Conservation (phyloP, 2,329 filamentous ascomycete genomes). For the Penicillium sp. region DNA sequence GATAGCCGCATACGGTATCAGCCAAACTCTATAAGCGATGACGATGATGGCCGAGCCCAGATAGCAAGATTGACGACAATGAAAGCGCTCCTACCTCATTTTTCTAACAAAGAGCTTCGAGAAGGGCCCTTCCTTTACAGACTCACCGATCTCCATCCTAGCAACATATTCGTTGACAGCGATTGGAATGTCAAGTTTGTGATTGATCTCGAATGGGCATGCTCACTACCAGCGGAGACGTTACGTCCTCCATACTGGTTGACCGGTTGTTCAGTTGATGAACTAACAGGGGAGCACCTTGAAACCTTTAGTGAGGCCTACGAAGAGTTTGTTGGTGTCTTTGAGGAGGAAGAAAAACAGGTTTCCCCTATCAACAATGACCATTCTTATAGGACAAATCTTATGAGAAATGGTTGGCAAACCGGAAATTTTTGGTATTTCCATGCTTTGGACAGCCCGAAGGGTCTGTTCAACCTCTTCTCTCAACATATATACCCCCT, state of each 20-base stretch:
- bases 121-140: constrained; percentile 36
- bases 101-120: constrained; percentile 30
- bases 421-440: constrained; percentile 31
- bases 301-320: constrained; percentile 12
- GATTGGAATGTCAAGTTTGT: constrained; percentile 31
- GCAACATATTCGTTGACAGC: constrained; percentile 38
- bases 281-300: constrained; percentile 10
- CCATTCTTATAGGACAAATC: constrained; percentile 7
- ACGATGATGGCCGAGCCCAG: constrained; percentile 33
- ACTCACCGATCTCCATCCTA: constrained; percentile 42
- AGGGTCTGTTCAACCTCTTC: constrained; percentile 27
- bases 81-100: constrained; percentile 30
- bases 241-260: constrained; percentile 28
- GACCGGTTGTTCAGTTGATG: constrained; percentile 16
- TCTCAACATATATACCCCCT: constrained; percentile 26
- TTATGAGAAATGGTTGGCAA: constrained; percentile 28
- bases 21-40: constrained; percentile 34
- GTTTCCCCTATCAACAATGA: constrained; percentile 1
- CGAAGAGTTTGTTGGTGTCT: constrained; percentile 21
- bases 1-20: constrained; percentile 37
- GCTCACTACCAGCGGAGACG: constrained; percentile 26
- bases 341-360: constrained; percentile 22
- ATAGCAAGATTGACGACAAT: constrained; percentile 32
- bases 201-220: constrained; percentile 33
- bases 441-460: constrained; percentile 27